Base-by-base conservation (phyloP, 1,284 basidiomycete genomes). In the Ceratobasidium sp. region DNA sequence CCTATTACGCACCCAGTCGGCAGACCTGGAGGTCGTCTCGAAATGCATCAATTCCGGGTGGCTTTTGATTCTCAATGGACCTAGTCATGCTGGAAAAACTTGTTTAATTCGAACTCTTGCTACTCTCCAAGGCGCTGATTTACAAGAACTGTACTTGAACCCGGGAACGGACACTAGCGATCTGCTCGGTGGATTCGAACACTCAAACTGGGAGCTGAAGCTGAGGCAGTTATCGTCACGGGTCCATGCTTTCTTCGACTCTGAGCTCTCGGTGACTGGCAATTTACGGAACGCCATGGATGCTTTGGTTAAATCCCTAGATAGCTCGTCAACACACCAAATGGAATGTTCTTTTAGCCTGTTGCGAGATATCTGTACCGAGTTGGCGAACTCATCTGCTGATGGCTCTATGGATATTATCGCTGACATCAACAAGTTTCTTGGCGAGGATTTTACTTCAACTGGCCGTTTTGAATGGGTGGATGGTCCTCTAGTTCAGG, bases 161-260 rank as follows among this genome's bases (percentile, higher is more conserved):
- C 91, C 90, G 63, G 92, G 95, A 7, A 96, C 95, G 20, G 98
- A 99, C 82, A 95, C 96, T 0, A 92, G 92, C 82, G 98, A 99
- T 83, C 92, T 99, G 47, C 86, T 99, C 51, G 98, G 98, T 63
- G 93, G 94, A 80, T 99, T 99, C 81, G 98, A 99, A 84, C 98
- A 99, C 84, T 67, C 81, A 17, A 74, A 64, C 28, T 42, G 61
- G 61, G 64, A 78, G 33, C 53, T 60, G 35, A 65, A 76, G 26
- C 39, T 61, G 31, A 8, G 26, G 26, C 35, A 77, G 28, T 54
- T 69, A 8, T 51, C 49, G 13, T 49, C 64, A n/a, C 26, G 51
- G 51, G 35, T 64, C 23, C 26, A n/a, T n/a, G 53, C 49, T 13
- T 39, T 51, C n/a, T 23, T 74, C 20, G 33, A 39, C 17, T 26